Percentiles rank a stretch among this genome's conserved stretches.
Conservation (phyloP, 352 stramenopile genomes). For the Globisporangium okanoganense region DNA sequence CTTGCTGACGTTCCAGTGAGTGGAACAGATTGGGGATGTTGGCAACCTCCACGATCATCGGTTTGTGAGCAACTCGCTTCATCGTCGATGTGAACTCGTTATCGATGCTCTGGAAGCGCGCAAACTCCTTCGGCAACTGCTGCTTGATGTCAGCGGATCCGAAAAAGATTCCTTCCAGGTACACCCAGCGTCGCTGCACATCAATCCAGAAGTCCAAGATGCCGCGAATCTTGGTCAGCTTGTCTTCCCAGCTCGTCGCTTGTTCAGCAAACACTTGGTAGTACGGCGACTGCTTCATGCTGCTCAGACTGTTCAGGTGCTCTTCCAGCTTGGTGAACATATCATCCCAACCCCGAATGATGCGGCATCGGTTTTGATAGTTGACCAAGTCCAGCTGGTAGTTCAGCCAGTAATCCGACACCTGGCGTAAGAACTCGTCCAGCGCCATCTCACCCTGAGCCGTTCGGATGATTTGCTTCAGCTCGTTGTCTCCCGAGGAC, state of each 20-base stretch:
- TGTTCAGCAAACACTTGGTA: conserved; percentile 98
- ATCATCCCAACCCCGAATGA: conserved; percentile 99
- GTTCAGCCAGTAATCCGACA: conserved; percentile 88
- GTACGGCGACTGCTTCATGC: conserved; percentile 99
- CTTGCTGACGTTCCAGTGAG: conserved; percentile 92
- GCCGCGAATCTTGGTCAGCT: conserved; percentile 94
- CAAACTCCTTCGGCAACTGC: conserved; percentile 97
- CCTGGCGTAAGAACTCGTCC: conserved; percentile 97
- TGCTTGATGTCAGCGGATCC: conserved; percentile 98
- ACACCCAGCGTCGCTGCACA: conserved; percentile 99
- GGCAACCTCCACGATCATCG: conserved; percentile 94
- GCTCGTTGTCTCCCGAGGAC: conserved; percentile 90
- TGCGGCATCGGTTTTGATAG: conserved; percentile 93
- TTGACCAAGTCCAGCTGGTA: conserved; percentile 91
- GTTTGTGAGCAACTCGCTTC: conserved; percentile 95
- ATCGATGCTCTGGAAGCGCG: conserved; percentile 98
- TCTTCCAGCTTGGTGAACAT: conserved; percentile 99
- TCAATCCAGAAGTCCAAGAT: conserved; percentile 99
- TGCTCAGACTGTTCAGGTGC: conserved; percentile 96
- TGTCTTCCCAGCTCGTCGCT: conserved; percentile 97
- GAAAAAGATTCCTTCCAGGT: conserved; percentile 99
- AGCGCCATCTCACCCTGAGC: conserved; percentile 99
- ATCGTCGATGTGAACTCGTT: conserved; percentile 98
- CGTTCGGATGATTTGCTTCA: conserved; percentile 96
- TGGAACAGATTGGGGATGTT: conserved; percentile 90